These are phyloP conservation scores for Claviceps sp. DNA, from an alignment of 2,329 filamentous ascomycete genomes.

Conservation along the genomic window DNA sequence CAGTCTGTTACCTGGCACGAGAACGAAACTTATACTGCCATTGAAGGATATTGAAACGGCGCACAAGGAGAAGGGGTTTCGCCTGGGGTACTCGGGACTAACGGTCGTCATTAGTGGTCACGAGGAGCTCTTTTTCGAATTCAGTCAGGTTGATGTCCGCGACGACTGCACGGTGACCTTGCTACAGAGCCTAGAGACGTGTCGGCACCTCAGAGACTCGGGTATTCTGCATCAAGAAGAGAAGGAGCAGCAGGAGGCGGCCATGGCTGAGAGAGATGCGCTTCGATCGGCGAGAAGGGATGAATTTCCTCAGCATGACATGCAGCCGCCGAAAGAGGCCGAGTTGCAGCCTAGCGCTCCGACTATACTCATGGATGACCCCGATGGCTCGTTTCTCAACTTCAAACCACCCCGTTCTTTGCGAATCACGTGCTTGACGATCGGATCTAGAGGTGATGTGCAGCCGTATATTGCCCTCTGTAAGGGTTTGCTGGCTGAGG, in stretches of 20 bases:
- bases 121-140: conserved; percentile 95
- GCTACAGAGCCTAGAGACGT: conserved; percentile 60
- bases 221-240: conserved; percentile 54
- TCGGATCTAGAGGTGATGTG: conserved; percentile 89
- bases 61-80: conserved; percentile 88
- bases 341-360: conserved; percentile 43
- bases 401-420: conserved; percentile 76
- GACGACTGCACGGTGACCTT: conserved; percentile 83
- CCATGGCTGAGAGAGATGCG: conserved; percentile 68
- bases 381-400: conserved; percentile 73
- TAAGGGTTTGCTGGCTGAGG: conserved; percentile 77
- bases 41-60: conserved; percentile 86
- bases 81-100: conserved; percentile 79
- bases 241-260: conserved; percentile 55
- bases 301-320: conserved; percentile 36
- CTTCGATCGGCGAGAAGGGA: conserved; percentile 58
- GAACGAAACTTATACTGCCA: conserved; percentile 84
- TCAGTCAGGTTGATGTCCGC: conserved; percentile 59
- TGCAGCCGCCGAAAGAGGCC: conserved; percentile 32
- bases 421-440: conserved; percentile 83
- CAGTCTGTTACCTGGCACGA: conserved; percentile 74
- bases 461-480: conserved; percentile 96
- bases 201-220: conserved; percentile 57
- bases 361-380: conserved; percentile 79
- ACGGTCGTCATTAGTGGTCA: conserved; percentile 89